Conservation (phyloP, 2,329 filamentous ascomycete species). For the Fusarium phyllophilum region DNA sequence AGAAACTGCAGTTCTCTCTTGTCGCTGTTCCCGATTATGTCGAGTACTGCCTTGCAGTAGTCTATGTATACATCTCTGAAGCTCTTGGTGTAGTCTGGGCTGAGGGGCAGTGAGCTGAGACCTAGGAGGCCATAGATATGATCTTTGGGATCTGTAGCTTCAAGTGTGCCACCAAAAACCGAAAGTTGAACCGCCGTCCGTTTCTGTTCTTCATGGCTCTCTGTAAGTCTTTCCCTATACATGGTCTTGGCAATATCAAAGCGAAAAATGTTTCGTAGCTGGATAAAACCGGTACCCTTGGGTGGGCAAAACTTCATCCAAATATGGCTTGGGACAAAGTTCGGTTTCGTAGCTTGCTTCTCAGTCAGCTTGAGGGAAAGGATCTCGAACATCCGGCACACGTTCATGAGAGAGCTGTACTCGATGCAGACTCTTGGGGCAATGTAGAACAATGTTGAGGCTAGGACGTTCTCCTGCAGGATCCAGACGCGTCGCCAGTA, state of each 20-base stretch:
- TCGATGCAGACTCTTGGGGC: background rate
- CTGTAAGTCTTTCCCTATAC: background rate
- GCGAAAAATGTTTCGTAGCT: background rate
- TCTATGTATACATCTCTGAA: background rate
- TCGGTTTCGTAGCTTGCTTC: background rate
- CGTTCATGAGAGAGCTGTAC: background rate
- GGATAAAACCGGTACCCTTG: background rate
- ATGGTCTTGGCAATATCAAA: background rate
- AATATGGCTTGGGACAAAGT: background rate
- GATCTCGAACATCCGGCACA: background rate
- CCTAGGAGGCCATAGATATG: background rate
- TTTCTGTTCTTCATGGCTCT: background rate
- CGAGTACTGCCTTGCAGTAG: background rate
- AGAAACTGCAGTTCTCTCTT: background rate
- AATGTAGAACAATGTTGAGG: background rate
- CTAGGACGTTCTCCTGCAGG: background rate
- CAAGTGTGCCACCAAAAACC: background rate
- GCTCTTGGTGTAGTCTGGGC: background rate
- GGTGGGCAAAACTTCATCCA: background rate
- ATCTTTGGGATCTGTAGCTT: background rate
- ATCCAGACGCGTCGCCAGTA: constrained; percentile 3
- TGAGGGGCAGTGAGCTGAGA: background rate
- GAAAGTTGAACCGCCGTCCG: background rate
- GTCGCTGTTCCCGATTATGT: background rate
- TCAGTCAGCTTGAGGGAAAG: background rate